A percentile compares a stretch with the other conserved stretches of the same genome.
Conservation (phyloP, 768 basidiomycete species). For the Mrakia hoshinonis region DNA sequence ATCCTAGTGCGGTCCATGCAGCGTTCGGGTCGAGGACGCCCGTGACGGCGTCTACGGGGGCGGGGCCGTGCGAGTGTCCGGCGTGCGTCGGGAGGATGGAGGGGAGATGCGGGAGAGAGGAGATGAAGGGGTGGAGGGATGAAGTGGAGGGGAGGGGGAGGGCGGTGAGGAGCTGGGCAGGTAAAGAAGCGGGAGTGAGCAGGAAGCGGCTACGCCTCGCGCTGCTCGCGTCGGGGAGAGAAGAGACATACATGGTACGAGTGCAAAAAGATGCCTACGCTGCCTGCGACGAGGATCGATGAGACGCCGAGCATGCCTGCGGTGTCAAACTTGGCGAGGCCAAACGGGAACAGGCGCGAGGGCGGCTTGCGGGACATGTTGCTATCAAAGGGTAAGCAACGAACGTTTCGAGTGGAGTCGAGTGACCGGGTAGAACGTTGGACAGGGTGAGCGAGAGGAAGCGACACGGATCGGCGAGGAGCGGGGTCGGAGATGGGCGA, state of each 20-base stretch:
- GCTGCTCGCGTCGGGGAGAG: too few relatives aligned
- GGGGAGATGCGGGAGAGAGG: conserved; percentile 42
- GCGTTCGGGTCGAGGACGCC: conserved; percentile 74
- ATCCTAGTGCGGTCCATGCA: conserved; percentile 84
- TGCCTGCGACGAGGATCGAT: conserved; percentile 66
- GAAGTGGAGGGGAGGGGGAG: conserved; percentile 45
- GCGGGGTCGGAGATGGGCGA: too few relatives aligned
- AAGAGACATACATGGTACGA: conserved; percentile 50
- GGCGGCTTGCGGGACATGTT: conserved; percentile 73
- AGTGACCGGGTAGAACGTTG: too few relatives aligned
- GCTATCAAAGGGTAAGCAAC: background rate
- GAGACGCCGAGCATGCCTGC: conserved; percentile 80
- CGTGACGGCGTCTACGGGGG: conserved; percentile 47
- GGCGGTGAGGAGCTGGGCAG: conserved; percentile 38
- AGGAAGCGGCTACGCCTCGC: too few relatives aligned
- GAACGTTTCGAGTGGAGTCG: too few relatives aligned
- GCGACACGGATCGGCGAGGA: too few relatives aligned
- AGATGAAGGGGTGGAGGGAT: conserved; percentile 34
- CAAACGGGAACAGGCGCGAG: conserved; percentile 61
- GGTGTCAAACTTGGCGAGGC: conserved; percentile 90
- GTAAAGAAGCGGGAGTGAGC: background rate
- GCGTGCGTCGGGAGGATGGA: conserved; percentile 51
- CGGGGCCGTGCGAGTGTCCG: conserved; percentile 40
- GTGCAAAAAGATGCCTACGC: conserved; percentile 60
- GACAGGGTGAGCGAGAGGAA: too few relatives aligned